These are phyloP conservation scores for Coemansia sp. DNA, from an alignment of 192 early-diverging fungal genomes.

Conservation along the genomic window DNA sequence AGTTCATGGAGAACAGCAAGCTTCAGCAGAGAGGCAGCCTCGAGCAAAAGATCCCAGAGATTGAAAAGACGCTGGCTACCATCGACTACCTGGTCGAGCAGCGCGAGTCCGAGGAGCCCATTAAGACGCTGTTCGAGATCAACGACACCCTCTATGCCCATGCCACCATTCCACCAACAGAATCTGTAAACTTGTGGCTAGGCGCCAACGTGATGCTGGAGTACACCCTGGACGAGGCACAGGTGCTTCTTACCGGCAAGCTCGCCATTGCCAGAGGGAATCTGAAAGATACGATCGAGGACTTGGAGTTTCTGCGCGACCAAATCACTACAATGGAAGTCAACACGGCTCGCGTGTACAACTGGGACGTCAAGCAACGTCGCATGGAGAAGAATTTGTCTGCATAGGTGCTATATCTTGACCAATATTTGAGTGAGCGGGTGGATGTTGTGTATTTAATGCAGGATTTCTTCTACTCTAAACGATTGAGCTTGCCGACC, in stretches of 20 bases:
- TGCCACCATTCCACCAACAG: slow-evolving; percentile 75
- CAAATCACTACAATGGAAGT: slow-evolving; percentile 99
- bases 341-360: slow-evolving; percentile 94
- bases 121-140: slow-evolving; percentile 88
- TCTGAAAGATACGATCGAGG: slow-evolving; percentile 79
- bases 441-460: slow-evolving; percentile 9
- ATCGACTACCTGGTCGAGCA: slow-evolving; percentile 76
- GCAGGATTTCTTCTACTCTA: not conserved
- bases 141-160: slow-evolving; percentile 93
- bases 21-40: slow-evolving; percentile 81
- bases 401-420: slow-evolving; percentile 1
- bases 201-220: slow-evolving; percentile 99
- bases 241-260: slow-evolving; percentile 76
- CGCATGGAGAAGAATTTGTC: slow-evolving; percentile 20
- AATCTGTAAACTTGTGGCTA: slow-evolving; percentile 92
- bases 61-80: slow-evolving; percentile 89
- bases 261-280: slow-evolving; percentile 71
- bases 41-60: slow-evolving; percentile 94
- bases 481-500: not conserved
- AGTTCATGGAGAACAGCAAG: slow-evolving; percentile 94
- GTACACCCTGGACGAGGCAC: slow-evolving; percentile 88
- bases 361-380: slow-evolving; percentile 96
- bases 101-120: slow-evolving; percentile 64
- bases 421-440: not conserved
- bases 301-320: slow-evolving; percentile 90